A percentile compares a stretch with the other conserved stretches of the same genome.
Conservation (phyloP, 106 monocot species). For the Hemerocallis citrina region DNA sequence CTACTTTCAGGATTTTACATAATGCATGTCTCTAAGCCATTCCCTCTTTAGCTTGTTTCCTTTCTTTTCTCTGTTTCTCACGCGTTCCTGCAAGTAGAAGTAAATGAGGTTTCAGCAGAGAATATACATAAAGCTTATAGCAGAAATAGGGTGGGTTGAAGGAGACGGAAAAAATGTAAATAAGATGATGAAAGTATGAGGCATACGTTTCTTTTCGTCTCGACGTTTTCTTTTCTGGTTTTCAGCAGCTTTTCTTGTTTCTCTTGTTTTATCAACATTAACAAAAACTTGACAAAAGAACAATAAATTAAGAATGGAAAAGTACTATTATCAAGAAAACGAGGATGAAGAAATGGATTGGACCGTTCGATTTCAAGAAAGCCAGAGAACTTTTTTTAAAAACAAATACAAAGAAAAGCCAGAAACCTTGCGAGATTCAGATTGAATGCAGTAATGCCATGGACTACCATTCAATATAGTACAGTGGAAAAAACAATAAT, state of each 20-base stretch:
- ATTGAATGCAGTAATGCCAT: too few species aligned
- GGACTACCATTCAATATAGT: too few species aligned
- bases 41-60: conserved; percentile 28
- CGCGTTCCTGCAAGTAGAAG: conserved; percentile 27
- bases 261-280: conserved; percentile 46
- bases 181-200: not conserved
- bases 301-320: not conserved
- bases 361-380: not conserved
- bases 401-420: not conserved
- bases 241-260: conserved; percentile 32
- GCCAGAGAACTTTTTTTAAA: not conserved
- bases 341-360: not conserved
- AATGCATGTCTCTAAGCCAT: not conserved
- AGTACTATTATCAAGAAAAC: too few species aligned
- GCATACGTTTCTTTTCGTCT: conserved; percentile 62
- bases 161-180: not conserved
- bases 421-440: not conserved
- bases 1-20: too few species aligned
- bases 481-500: too few species aligned
- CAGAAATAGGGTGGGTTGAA: not conserved
- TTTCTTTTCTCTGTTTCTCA: conserved; percentile 53
- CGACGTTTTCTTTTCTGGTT: conserved; percentile 45
- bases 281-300: conserved; percentile 41
- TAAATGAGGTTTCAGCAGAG: not conserved
- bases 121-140: too few species aligned